These are phyloP conservation scores for Hypholoma sublateritium DNA, from an alignment of 768 basidiomycete genomes.

Conservation along the genomic window DNA sequence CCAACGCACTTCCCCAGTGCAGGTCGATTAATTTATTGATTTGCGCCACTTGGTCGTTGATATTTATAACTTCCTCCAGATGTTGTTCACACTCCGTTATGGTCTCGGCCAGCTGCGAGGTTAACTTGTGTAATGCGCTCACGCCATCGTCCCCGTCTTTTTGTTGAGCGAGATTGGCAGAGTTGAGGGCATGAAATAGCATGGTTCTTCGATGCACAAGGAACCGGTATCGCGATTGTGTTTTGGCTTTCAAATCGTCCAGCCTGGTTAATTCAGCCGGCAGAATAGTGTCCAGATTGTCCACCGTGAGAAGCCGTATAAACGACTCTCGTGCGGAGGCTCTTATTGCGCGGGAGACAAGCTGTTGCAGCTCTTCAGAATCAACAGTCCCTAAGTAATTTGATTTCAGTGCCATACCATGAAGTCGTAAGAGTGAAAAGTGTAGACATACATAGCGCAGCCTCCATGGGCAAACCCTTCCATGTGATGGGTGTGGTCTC, in stretches of 20 bases:
- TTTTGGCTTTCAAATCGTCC: conserved; percentile 45
- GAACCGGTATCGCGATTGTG: conserved; percentile 69
- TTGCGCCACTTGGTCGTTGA: conserved; percentile 65
- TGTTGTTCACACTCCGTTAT: conserved; percentile 58
- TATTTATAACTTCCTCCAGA: conserved; percentile 54
- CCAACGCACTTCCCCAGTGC: conserved; percentile 76
- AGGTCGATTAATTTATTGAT: conserved; percentile 57
- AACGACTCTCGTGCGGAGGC: conserved; percentile 67
- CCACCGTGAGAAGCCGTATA: conserved; percentile 65
- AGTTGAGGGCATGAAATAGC: conserved; percentile 69
- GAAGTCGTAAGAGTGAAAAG: neutral
- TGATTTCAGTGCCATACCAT: conserved; percentile 6
- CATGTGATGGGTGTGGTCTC: conserved; percentile 56
- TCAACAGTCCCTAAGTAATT: conserved; percentile 53
- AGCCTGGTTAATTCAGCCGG: conserved; percentile 61
- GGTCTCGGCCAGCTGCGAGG: conserved; percentile 60
- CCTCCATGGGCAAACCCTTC: conserved; percentile 70
- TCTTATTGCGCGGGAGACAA: conserved; percentile 73
- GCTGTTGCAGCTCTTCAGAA: conserved; percentile 59
- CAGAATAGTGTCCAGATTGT: conserved; percentile 59
- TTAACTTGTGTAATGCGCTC: conserved; percentile 39
- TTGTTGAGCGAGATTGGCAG: conserved; percentile 39
- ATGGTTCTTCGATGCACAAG: conserved; percentile 65
- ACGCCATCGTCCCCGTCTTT: conserved; percentile 37
- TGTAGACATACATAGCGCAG: conserved; percentile 50